Evolutionary conservation across 306 rosid genomes (phyloP).

Genomic region (Rosa chinensis): DNA sequence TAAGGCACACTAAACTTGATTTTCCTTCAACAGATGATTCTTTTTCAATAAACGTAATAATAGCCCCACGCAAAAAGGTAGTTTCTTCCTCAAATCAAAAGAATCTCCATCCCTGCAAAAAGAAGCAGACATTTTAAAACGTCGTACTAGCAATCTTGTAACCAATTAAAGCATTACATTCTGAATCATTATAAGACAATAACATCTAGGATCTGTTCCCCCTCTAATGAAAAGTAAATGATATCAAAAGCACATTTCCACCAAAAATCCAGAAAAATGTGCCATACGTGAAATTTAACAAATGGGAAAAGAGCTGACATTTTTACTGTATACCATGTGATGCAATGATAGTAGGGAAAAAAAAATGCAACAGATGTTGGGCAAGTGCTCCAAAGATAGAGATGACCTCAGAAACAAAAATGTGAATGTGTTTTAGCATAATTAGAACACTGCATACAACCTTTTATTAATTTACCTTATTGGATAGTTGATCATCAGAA

Average conservation of each 20-base stretch:
- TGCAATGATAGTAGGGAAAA: not conserved
- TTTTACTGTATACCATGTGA: not conserved
- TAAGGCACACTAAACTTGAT: too few relatives aligned
- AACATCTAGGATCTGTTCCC: not conserved
- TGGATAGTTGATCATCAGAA: conserved; percentile 87
- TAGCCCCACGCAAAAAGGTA: conserved; percentile 86
- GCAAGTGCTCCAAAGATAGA: conserved; percentile 15
- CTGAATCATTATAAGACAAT: not conserved
- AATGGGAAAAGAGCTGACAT: not conserved
- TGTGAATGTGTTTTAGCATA: not conserved
- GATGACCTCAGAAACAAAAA: conserved; percentile 13
- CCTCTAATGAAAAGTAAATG: not conserved
- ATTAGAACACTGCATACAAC: conserved; percentile 15
- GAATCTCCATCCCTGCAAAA: conserved; percentile 91
- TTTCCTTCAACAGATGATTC: too few relatives aligned
- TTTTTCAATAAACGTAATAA: conserved; percentile 79
- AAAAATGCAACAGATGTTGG: not conserved
- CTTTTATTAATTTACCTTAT: conserved; percentile 58
- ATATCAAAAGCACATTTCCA: not conserved
- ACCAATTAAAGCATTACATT: conserved; percentile 10
- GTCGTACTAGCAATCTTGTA: conserved; percentile 22
- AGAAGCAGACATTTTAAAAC: conserved; percentile 15
- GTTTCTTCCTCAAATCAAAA: conserved; percentile 88
- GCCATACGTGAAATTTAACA: not conserved
- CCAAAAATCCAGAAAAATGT: not conserved